Evolutionary conservation across 495 filamentous ascomycete species (phyloP).

Genomic region (Jackrogersella multiformis): DNA sequence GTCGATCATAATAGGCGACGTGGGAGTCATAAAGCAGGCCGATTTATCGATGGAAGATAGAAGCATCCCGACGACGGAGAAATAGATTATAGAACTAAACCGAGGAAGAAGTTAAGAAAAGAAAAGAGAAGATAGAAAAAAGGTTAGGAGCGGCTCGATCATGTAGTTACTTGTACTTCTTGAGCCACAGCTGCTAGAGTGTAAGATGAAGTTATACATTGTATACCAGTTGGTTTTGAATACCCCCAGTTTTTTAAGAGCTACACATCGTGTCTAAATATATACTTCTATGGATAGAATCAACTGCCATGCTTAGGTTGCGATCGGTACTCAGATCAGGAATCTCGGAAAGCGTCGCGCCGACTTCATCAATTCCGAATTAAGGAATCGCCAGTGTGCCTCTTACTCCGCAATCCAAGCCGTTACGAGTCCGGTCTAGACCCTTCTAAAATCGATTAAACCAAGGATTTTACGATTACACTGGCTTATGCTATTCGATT

Average conservation of each 20-base stretch:
- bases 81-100: background rate
- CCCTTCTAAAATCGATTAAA: background rate
- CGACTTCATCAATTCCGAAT: conserved; percentile 36
- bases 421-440: conserved; percentile 6
- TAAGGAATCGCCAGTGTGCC: conserved; percentile 20
- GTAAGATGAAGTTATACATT: background rate
- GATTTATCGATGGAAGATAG: background rate
- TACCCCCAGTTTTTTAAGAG: background rate
- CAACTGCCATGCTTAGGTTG: conserved; percentile 9
- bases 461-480: background rate
- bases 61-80: background rate
- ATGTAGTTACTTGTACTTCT: background rate
- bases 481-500: too few species aligned
- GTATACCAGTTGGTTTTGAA: conserved; percentile 7
- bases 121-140: background rate
- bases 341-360: conserved; percentile 39
- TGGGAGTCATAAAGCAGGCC: conserved; percentile 18
- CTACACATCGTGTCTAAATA: background rate
- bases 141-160: background rate
- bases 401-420: conserved; percentile 13
- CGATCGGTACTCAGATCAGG: conserved; percentile 6
- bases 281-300: conserved; percentile 15
- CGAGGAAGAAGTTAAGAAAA: background rate
- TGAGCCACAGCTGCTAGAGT: background rate
- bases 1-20: conserved; percentile 9